Evolutionary conservation across 352 stramenopile genomes (phyloP).

Genomic region (Globisporangium solare): DNA sequence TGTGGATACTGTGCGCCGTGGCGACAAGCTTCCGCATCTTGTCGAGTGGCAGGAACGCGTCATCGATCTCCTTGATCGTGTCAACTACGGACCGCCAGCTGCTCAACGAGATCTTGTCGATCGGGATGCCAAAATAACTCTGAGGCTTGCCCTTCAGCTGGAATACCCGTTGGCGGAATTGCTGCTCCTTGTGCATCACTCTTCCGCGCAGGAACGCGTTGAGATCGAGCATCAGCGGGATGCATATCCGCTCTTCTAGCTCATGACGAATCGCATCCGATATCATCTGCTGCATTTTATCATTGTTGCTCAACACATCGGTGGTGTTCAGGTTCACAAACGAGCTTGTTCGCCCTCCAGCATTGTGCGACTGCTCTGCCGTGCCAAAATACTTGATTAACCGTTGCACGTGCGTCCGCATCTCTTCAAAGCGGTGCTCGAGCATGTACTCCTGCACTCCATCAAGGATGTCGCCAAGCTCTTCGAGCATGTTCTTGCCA

Average conservation of each 20-base stretch:
- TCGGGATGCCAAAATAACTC: constrained; percentile 76
- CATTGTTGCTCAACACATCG: constrained; percentile 61
- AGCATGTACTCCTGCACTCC: constrained; percentile 86
- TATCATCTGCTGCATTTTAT: constrained; percentile 70
- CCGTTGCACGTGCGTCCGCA: constrained; percentile 57
- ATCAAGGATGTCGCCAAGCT: constrained; percentile 75
- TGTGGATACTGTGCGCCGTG: constrained; percentile 68
- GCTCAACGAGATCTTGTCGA: constrained; percentile 74
- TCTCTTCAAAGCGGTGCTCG: constrained; percentile 77
- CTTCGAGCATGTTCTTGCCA: constrained; percentile 58
- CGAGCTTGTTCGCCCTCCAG: constrained; percentile 44
- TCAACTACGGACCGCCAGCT: constrained; percentile 74
- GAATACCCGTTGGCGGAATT: constrained; percentile 64
- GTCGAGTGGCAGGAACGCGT: constrained; percentile 72
- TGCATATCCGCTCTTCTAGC: constrained; percentile 76
- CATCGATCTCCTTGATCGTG: constrained; percentile 77
- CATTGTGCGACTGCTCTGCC: constrained; percentile 9
- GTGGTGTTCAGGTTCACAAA: constrained; percentile 59
- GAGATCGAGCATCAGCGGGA: constrained; percentile 65
- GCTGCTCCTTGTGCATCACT: constrained; percentile 66
- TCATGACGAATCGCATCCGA: constrained; percentile 83
- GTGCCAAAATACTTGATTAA: constrained; percentile 44
- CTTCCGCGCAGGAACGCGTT: constrained; percentile 36
- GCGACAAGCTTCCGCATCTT: constrained; percentile 82
- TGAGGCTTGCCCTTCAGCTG: constrained; percentile 68